phyloP scores from a whole-genome alignment of 192 early-diverging fungal genomes.

The Coemansia sp. region DNA sequence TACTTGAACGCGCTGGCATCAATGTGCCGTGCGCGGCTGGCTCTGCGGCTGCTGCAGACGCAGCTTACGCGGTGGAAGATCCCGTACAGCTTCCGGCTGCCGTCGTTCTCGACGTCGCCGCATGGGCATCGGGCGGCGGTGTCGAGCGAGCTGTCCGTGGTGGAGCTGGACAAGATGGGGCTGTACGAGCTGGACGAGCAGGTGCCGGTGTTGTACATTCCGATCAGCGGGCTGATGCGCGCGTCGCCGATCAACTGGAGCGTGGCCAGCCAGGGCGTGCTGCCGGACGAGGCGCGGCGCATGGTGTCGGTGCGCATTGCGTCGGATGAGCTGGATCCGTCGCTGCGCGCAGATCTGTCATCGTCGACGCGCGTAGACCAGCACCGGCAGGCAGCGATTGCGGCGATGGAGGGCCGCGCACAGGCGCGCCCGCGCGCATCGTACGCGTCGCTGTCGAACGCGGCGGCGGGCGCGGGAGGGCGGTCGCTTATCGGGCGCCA shows the following conservation, averaged over 20 bases:
- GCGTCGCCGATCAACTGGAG: constrained; percentile 51
- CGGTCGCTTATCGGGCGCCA: constrained; percentile 42
- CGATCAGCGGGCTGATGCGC: constrained; percentile 43
- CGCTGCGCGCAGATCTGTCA: constrained; percentile 39
- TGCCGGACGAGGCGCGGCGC: constrained; percentile 41
- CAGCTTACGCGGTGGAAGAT: constrained; percentile 47
- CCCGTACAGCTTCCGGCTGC: constrained; percentile 45
- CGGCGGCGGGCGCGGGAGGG: constrained; percentile 3
- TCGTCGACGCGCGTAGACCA: constrained; percentile 38
- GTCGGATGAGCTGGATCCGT: constrained; percentile 44
- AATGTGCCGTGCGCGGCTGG: constrained; percentile 41
- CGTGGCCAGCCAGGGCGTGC: constrained; percentile 38
- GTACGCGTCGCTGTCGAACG: constrained; percentile 14
- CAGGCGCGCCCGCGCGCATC: background rate
- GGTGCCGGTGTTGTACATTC: constrained; percentile 45
- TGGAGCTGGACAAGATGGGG: constrained; percentile 43
- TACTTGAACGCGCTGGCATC: constrained; percentile 50
- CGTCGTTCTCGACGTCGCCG: constrained; percentile 51
- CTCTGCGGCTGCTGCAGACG: constrained; percentile 42
- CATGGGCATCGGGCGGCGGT: constrained; percentile 48
- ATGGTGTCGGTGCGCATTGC: constrained; percentile 53
- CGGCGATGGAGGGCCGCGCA: constrained; percentile 19
- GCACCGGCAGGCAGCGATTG: constrained; percentile 39
- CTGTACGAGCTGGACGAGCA: constrained; percentile 53
- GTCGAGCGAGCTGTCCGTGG: constrained; percentile 50